These are phyloP conservation scores for Tolypocladium tropicale DNA, from an alignment of 2,329 filamentous ascomycete species.

Conservation along the genomic window DNA sequence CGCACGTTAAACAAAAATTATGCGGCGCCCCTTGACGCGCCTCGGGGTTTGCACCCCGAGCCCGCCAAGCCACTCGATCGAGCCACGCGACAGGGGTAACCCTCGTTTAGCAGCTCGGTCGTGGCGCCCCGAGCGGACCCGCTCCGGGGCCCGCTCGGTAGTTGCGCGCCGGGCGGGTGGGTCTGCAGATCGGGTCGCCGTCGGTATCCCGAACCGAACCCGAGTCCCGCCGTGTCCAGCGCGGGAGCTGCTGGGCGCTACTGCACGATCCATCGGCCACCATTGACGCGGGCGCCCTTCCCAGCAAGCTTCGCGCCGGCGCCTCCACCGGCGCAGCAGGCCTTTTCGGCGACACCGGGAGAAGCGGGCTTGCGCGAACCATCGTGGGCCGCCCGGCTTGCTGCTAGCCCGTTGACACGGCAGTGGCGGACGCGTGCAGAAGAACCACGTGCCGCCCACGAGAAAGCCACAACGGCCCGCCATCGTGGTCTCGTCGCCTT, in stretches of 20 bases:
- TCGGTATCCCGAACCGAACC: not conserved
- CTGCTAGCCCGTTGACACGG: not conserved
- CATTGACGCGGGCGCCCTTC: not conserved
- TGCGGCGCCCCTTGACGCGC: not conserved
- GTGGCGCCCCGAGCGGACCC: not conserved
- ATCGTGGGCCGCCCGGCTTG: not conserved
- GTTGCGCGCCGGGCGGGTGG: not conserved
- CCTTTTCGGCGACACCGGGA: not conserved
- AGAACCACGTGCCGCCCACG: not conserved
- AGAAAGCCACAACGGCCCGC: not conserved
- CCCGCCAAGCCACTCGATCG: not conserved
- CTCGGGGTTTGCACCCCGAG: not conserved
- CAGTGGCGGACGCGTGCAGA: not conserved
- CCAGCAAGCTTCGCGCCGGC: not conserved
- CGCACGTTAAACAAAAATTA: not conserved
- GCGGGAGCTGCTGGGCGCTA: not conserved
- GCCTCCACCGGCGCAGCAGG: not conserved
- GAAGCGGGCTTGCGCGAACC: not conserved
- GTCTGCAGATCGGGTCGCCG: not conserved
- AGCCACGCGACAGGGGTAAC: not conserved
- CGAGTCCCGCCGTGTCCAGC: not conserved
- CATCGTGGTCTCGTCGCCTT: not conserved
- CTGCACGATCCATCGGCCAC: not conserved
- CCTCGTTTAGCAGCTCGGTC: not conserved
- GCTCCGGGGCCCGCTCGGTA: not conserved